phyloP scores from a whole-genome alignment of 192 early-diverging fungal species.

The Neocallimastix lanati region DNA sequence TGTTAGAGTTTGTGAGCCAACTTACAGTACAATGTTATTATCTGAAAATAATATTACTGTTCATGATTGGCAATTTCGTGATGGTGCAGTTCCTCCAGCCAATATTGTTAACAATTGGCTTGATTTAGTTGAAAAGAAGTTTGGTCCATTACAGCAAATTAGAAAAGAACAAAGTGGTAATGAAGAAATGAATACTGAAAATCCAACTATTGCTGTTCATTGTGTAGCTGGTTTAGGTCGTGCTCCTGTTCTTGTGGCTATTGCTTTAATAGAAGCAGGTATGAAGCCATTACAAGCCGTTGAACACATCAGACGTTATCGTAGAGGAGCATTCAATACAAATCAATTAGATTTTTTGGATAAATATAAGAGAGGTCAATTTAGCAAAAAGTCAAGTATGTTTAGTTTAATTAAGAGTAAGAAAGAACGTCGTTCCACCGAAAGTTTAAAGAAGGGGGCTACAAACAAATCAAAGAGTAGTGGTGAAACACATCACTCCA shows the following conservation, averaged over 20 bases:
- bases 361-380: not conserved
- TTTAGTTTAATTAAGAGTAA: not conserved
- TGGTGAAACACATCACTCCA: not conserved
- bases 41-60: slow-evolving; percentile 44
- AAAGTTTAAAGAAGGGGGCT: not conserved
- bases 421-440: not conserved
- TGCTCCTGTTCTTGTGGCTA: slow-evolving; percentile 75
- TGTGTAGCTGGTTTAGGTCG: slow-evolving; percentile 91
- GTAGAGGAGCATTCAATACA: slow-evolving; percentile 65
- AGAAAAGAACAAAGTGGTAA: slow-evolving; percentile 3
- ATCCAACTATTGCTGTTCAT: slow-evolving; percentile 60
- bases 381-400: not conserved
- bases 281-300: slow-evolving; percentile 59
- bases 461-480: not conserved
- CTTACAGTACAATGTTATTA: slow-evolving; percentile 46
- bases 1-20: slow-evolving; percentile 80
- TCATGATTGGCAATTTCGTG: slow-evolving; percentile 80
- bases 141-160: slow-evolving; percentile 12
- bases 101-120: slow-evolving; percentile 24
- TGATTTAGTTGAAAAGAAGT: slow-evolving; percentile 36
- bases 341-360: slow-evolving; percentile 47
- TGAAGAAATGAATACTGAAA: slow-evolving; percentile 14
- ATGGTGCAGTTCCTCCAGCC: slow-evolving; percentile 55
- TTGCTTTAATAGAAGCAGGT: slow-evolving; percentile 60
- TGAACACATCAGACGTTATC: slow-evolving; percentile 48